Evolutionary conservation across 805 yeast genomes (phyloP).

Genomic region (Zygoascus tannicola): DNA sequence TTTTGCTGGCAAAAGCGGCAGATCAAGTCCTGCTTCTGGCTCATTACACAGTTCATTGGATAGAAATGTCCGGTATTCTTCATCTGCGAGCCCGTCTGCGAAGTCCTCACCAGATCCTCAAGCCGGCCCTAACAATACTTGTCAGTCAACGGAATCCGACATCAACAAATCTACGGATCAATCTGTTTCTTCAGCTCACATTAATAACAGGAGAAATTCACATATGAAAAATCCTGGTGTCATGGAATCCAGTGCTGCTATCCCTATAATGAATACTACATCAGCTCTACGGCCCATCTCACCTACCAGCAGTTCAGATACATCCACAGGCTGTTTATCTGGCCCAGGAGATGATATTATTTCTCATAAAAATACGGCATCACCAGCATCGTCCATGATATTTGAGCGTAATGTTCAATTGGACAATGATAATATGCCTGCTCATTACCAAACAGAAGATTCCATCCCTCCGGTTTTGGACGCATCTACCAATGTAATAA

Average conservation of each 20-base stretch:
- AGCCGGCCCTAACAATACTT: not conserved
- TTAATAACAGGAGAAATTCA: too few relatives aligned
- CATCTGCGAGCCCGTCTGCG: not conserved
- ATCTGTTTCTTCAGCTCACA: not conserved
- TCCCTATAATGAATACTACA: not conserved
- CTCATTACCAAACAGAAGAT: slow-evolving; percentile 46
- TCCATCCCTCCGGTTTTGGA: slow-evolving; percentile 75
- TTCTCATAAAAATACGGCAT: slow-evolving; percentile 7
- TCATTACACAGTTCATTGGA: too few relatives aligned
- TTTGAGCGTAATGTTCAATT: slow-evolving; percentile 64
- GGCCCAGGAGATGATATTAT: not conserved
- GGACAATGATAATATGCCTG: slow-evolving; percentile 24
- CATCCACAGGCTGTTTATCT: slow-evolving; percentile 7
- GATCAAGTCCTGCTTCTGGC: not conserved
- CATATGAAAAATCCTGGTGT: not conserved
- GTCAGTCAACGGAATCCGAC: not conserved
- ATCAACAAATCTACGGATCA: not conserved
- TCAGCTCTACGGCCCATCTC: slow-evolving; percentile 4
- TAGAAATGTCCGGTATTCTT: too few relatives aligned
- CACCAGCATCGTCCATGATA: slow-evolving; percentile 40
- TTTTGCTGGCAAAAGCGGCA: not conserved
- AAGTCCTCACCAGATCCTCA: not conserved
- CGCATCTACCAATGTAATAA: slow-evolving; percentile 58
- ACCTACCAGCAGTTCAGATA: slow-evolving; percentile 6
- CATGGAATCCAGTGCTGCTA: not conserved